Evolutionary conservation across 176 grass and related monocot genomes (phyloP).

Genomic region (Cymbopogon citratus): DNA sequence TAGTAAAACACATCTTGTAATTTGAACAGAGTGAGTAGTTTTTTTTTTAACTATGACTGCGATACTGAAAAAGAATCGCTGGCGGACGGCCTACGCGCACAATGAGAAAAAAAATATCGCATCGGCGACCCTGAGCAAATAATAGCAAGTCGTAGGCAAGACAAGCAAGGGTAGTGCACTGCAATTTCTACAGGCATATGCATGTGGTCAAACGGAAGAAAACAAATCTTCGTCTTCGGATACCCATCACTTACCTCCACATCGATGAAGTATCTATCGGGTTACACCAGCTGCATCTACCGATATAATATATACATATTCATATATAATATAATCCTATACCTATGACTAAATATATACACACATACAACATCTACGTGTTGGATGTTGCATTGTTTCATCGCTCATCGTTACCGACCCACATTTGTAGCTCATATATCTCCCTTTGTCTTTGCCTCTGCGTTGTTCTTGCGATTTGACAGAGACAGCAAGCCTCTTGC

Average conservation of each 20-base stretch:
- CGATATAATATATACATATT: background rate
- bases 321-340: too few species aligned
- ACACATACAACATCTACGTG: background rate
- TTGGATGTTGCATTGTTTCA: background rate
- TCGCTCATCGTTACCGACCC: background rate
- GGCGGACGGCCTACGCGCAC: too few species aligned
- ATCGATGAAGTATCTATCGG: background rate
- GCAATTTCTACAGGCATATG: background rate
- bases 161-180: background rate
- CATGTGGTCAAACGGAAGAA: slow-evolving; percentile 15
- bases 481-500: background rate
- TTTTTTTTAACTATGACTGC: too few species aligned
- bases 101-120: background rate
- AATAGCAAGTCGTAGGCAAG: background rate
- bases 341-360: background rate
- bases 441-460: background rate
- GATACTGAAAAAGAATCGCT: too few species aligned
- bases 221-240: background rate
- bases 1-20: too few species aligned
- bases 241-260: background rate
- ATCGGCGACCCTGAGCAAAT: background rate
- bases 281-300: background rate
- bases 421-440: background rate
- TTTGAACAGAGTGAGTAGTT: too few species aligned
- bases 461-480: background rate